Base-by-base conservation (phyloP, 345 rosid genomes). In the Camelina laxa region DNA sequence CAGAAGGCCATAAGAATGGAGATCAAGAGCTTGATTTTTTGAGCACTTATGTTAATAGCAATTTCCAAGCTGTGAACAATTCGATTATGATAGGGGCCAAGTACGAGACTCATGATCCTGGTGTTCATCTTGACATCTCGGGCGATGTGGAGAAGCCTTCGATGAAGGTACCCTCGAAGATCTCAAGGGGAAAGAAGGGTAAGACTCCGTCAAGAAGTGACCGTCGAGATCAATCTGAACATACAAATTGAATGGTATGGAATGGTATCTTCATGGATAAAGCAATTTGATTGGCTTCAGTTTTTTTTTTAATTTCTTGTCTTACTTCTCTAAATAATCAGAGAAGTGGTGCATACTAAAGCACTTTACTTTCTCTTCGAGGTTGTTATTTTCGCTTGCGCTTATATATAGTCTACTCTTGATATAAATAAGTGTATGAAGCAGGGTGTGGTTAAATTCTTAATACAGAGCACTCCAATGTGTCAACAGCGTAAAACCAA, bases 31-130 rank as follows among this genome's bases (percentile, higher is more conserved):
- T 74, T 16, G 93, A 89, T 10, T 73, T 75, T 16, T 3, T 83
- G 71, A 84, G 66, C 17, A 87, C 97, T 0, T 90, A 67, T n/a
- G 93, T 91, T 20, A 94, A 94, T 78, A 94, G 97, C 80, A 94
- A 91, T 60, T 91, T 88, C 74, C 98, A 91, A 60, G 89, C 98
- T 0, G 86, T 94, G 30, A 94, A 91, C 82, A 94, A 94, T 74
- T 94, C 98, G 2, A 83, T 94, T 59, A 88, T 91, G 98, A 66
- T 94, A 39, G 80, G 82, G 0, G 87, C 92, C 67, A 70, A 58
- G 42, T 86, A 91, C 83, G 85, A 24, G 74, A 82, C 96, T 56
- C 87, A 91, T 62, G 96, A 94, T 72, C 98, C 98, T 0, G 97
- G 98, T 0, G 97, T 94, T 73, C 97, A 91, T 60, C 55, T 92